phyloP scores from a whole-genome alignment of 179 eudicot species.

The Silene vulgaris region DNA sequence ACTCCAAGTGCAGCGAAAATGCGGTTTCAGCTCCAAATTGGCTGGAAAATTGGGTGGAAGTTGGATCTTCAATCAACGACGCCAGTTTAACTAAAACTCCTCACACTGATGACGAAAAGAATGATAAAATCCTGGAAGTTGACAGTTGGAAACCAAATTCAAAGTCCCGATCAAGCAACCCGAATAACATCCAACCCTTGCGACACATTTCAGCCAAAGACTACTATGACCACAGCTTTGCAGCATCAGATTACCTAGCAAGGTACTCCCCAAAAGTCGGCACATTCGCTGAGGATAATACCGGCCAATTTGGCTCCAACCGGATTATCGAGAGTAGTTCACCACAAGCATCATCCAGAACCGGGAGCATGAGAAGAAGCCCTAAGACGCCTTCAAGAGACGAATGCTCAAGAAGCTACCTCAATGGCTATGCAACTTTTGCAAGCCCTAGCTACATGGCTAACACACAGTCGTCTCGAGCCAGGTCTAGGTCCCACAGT shows the following conservation, averaged over 20 bases:
- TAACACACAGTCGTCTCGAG: constrained; percentile 63
- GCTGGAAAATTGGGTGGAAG: constrained; percentile 72
- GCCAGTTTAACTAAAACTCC: constrained; percentile 26
- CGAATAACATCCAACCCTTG: constrained; percentile 20
- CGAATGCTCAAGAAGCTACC: constrained; percentile 45
- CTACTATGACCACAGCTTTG: constrained; percentile 36
- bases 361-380: constrained; percentile 40
- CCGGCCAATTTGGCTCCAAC: constrained; percentile 23
- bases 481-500: constrained; percentile 67
- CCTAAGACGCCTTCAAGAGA: constrained; percentile 51
- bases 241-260: constrained; percentile 39
- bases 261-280: constrained; percentile 41
- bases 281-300: constrained; percentile 37
- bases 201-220: constrained; percentile 38
- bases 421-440: constrained; percentile 20
- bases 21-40: constrained; percentile 36
- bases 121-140: constrained; percentile 74
- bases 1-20: constrained; percentile 23
- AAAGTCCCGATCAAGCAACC: constrained; percentile 30
- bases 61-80: constrained; percentile 45
- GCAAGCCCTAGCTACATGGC: constrained; percentile 49
- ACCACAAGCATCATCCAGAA: constrained; percentile 37
- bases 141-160: constrained; percentile 75
- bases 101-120: constrained; percentile 43
- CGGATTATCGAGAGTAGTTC: constrained; percentile 39